Evolutionary conservation across 139 green algal species (phyloP).

Genomic region (Tetradesmus lagerheimii): DNA sequence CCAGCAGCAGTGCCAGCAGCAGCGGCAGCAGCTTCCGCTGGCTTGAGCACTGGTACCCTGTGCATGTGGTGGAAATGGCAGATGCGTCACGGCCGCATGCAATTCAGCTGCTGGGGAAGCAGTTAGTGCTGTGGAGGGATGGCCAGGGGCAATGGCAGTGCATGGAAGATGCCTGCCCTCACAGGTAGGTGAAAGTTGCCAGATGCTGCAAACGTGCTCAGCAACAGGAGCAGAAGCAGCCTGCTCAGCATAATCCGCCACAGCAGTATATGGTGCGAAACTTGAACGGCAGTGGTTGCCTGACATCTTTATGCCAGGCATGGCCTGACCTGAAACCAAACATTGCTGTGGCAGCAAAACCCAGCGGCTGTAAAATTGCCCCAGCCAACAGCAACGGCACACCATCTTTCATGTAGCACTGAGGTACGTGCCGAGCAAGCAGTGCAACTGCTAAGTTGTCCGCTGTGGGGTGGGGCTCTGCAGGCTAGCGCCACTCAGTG

Average conservation of each 20-base stretch:
- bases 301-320: too few relatives aligned
- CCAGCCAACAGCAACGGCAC: too few relatives aligned
- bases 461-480: too few relatives aligned
- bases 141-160: slow-evolving; percentile 43
- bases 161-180: slow-evolving; percentile 59
- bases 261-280: too few relatives aligned
- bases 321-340: too few relatives aligned
- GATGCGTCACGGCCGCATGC: slow-evolving; percentile 39
- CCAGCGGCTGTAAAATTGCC: too few relatives aligned
- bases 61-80: slow-evolving; percentile 22
- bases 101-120: slow-evolving; percentile 50
- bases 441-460: too few relatives aligned
- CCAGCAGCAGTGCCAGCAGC: slow-evolving; percentile 6
- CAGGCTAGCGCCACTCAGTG: slow-evolving; percentile 54
- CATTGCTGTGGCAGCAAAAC: too few relatives aligned
- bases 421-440: too few relatives aligned
- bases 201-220: neutral
- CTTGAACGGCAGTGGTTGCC: too few relatives aligned
- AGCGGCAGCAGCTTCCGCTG: slow-evolving; percentile 9
- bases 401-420: too few relatives aligned
- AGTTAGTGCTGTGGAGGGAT: slow-evolving; percentile 57
- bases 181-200: slow-evolving; percentile 32
- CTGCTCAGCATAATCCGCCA: too few relatives aligned
- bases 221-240: neutral
- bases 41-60: slow-evolving; percentile 28